phyloP scores from a whole-genome alignment of 208 protist genomes.

The Acanthamoeba sp. region DNA sequence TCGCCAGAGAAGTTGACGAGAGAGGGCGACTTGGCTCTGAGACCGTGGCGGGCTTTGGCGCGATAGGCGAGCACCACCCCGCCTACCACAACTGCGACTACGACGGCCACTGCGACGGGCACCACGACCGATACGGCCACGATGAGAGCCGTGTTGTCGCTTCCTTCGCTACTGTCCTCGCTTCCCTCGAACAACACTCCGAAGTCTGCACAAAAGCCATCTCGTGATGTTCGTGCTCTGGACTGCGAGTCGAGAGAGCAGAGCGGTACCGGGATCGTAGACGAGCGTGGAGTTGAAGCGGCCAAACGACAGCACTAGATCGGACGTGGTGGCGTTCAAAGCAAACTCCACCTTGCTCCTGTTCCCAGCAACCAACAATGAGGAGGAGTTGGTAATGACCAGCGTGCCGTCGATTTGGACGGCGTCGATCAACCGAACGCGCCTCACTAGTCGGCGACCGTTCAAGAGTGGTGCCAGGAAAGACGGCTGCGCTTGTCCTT shows the following conservation, averaged over 20 bases:
- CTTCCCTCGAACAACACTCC: not conserved
- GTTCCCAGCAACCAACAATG: too few species aligned
- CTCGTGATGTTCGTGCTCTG: not conserved
- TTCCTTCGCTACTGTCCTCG: not conserved
- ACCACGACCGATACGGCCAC: not conserved
- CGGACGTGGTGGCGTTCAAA: not conserved
- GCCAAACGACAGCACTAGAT: not conserved
- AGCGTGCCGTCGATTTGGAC: not conserved
- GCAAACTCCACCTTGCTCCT: not conserved
- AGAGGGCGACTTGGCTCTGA: not conserved
- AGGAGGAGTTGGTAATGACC: not conserved
- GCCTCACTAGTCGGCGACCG: not conserved
- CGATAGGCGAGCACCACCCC: not conserved
- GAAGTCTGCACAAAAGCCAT: too few species aligned
- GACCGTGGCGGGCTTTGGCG: not conserved
- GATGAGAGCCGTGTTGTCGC: not conserved
- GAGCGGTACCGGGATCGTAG: constrained; percentile 1
- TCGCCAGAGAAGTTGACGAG: not conserved
- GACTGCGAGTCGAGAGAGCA: not conserved
- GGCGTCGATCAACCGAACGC: not conserved
- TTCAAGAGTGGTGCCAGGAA: not conserved
- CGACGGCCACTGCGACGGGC: not conserved
- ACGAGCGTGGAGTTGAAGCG: not conserved
- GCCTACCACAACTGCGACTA: not conserved
- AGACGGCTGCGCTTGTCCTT: not conserved